phyloP scores from a whole-genome alignment of 345 rosid species.

The Melastoma malabathricum region DNA sequence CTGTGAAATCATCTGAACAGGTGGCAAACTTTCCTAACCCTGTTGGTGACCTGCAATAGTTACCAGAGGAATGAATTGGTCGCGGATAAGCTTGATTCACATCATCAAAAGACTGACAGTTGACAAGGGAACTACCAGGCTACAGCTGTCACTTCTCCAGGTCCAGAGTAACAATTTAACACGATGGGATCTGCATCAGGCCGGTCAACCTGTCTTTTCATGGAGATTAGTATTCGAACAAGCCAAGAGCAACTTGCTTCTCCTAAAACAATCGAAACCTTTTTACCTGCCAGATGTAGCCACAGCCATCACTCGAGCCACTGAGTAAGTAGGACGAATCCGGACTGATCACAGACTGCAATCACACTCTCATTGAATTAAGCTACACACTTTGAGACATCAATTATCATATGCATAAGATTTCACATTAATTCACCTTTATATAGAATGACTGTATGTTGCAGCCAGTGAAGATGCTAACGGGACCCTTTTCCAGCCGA shows the following conservation, averaged over 20 bases:
- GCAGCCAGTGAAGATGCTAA: slow-evolving; percentile 54
- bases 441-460: slow-evolving; percentile 73
- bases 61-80: background rate
- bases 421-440: slow-evolving; percentile 31
- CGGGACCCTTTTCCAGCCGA: slow-evolving; percentile 76
- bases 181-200: slow-evolving; percentile 46
- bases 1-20: slow-evolving; percentile 77
- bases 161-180: slow-evolving; percentile 52
- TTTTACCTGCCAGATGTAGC: slow-evolving; percentile 79
- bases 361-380: background rate
- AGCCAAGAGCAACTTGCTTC: background rate
- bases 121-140: slow-evolving; percentile 45
- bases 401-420: background rate
- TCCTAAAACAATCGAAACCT: slow-evolving; percentile 1
- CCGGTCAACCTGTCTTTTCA: slow-evolving; percentile 43
- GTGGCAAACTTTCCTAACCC: slow-evolving; percentile 65
- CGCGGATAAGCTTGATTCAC: background rate
- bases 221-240: slow-evolving; percentile 4
- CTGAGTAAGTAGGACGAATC: slow-evolving; percentile 68
- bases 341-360: slow-evolving; percentile 87
- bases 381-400: background rate
- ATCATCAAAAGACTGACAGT: background rate
- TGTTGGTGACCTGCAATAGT: slow-evolving; percentile 40
- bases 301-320: slow-evolving; percentile 83
- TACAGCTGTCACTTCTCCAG: slow-evolving; percentile 81